Evolutionary conservation across 177 flowering plant species (phyloP), one percentile per base, ranked within the genome.

Genomic region (Tripterygium wilfordii): DNA sequence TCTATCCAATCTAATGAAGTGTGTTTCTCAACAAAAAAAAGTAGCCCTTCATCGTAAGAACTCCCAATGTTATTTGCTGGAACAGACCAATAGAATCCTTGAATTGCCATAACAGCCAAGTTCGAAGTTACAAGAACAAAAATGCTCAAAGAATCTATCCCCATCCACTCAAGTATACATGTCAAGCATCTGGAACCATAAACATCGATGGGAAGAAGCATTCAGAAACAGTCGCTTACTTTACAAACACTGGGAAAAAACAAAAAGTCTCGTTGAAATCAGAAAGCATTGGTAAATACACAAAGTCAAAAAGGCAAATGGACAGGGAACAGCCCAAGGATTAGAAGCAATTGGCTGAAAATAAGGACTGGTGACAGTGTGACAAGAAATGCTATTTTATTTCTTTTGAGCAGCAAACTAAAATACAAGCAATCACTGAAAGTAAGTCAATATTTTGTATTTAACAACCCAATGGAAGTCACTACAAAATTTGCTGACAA

Each of bases 21-120:
- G n/a, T n/a, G n/a, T n/a, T n/a, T n/a, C n/a, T n/a, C n/a, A n/a
- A n/a, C n/a, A n/a, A n/a, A n/a, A n/a, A n/a, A n/a, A n/a, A n/a
- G n/a, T n/a, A n/a, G n/a, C n/a, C n/a, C n/a, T n/a, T n/a, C n/a
- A 2, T 36, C 8, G 9, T 1, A 32, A 40, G 23, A 13, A 50
- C 92, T 82, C 59, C 80, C 86, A 36, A 78, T 55, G 66, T 85
- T 82, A 47, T 78, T 78, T 38, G 70, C 51, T 24, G 89, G 85
- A 43, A 54, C 27, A 10, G 28, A 33, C 74, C 66, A 59, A 58
- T 85, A 80, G 58, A 85, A 74, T 39, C 89, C 89, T 67, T 82
- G 89, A 24, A 72, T 55, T 14, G 59, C 57, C 27, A 85, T 70
- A 13, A 82, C 51, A 29, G 56, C 75, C 33, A 82, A 30, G 66